Evolutionary conservation across 106 monocot genomes (phyloP), one percentile per base, ranked within the genome.

Genomic region (Iris macrosiphon): DNA sequence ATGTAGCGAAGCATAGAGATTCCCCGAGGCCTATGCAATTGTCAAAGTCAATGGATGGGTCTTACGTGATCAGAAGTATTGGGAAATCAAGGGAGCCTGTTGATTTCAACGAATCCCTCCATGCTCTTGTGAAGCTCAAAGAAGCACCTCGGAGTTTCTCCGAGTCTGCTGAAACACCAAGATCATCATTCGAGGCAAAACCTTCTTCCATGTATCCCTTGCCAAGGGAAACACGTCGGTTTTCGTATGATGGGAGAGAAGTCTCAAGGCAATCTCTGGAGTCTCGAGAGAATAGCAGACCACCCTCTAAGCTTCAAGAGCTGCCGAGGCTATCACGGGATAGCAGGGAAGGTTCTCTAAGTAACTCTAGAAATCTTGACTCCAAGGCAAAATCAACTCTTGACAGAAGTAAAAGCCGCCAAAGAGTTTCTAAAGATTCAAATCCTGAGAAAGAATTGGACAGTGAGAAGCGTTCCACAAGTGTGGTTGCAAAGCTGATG

Each of bases 401-500:
- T 6, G 66, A 68, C 31, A 42, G 58, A 30, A 66, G 30, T 22
- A 54, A 17, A 12, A 57, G 35, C 16, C 40, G 61, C 29, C 29
- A 44, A 62, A 40, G 42, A 47, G 19, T 15, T 22, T 52, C 40
- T 44, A 19, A 49, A 31, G 23, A 31, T 57, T 48, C 41, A 1
- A 32, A 47, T 49, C 45, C 33, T 40, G 73, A 75, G 35, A 73
- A 72, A 61, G 84, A 74, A 54, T 45, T 27, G 7, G 48, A 53
- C 23, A 52, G 65, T 46, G 61, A 69, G 38, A 72, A 52, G 14
- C 59, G 59, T 2, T 57, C 69, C 4, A 52, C 65, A 6, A 72
- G 73, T 63, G 64, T 87, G 27, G 71, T 92, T 26, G 87, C 80
- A 28, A 82, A 80, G 68, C 65, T 92, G 13, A 87, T 92, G 92